Evolutionary conservation across 192 early-diverging fungal species (phyloP).

Genomic region (Entomortierella lignicola): DNA sequence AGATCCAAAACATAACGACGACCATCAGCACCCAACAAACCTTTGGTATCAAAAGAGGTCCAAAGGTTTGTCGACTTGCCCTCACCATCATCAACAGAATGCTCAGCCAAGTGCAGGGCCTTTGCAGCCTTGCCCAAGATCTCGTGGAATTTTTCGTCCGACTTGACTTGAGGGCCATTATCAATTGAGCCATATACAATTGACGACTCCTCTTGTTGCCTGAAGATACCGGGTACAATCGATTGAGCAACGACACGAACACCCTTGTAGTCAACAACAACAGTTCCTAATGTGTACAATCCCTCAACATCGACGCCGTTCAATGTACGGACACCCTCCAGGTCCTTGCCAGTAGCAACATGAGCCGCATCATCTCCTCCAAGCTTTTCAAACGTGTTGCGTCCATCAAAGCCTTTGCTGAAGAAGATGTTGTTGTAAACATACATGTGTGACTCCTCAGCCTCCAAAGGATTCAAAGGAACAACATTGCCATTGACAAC

Average conservation of each 20-base stretch:
- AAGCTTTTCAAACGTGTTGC: slow-evolving; percentile 82
- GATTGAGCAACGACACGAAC: slow-evolving; percentile 92
- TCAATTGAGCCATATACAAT: slow-evolving; percentile 95
- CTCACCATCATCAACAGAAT: slow-evolving; percentile 77
- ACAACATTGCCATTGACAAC: slow-evolving; percentile 84
- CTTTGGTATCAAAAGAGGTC: slow-evolving; percentile 92
- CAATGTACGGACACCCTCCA: slow-evolving; percentile 87
- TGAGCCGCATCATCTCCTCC: slow-evolving; percentile 93
- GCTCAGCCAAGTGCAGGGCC: slow-evolving; percentile 82
- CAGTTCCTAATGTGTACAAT: slow-evolving; percentile 90
- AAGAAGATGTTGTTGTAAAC: slow-evolving; percentile 98
- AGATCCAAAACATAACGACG: slow-evolving; percentile 94
- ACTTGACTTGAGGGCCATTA: slow-evolving; percentile 77
- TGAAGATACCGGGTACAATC: slow-evolving; percentile 85
- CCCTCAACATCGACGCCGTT: slow-evolving; percentile 81
- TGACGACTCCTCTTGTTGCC: slow-evolving; percentile 76
- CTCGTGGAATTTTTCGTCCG: slow-evolving; percentile 82
- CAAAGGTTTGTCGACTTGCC: slow-evolving; percentile 73
- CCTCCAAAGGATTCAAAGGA: slow-evolving; percentile 82
- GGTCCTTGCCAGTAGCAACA: slow-evolving; percentile 93
- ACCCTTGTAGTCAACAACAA: slow-evolving; percentile 94
- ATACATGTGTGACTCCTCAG: slow-evolving; percentile 85
- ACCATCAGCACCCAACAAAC: slow-evolving; percentile 90
- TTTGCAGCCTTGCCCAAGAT: slow-evolving; percentile 78
- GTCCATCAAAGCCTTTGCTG: slow-evolving; percentile 88